Evolutionary conservation across 441 rosid species (phyloP).

Genomic region (Rhodomyrtus psidioides): DNA sequence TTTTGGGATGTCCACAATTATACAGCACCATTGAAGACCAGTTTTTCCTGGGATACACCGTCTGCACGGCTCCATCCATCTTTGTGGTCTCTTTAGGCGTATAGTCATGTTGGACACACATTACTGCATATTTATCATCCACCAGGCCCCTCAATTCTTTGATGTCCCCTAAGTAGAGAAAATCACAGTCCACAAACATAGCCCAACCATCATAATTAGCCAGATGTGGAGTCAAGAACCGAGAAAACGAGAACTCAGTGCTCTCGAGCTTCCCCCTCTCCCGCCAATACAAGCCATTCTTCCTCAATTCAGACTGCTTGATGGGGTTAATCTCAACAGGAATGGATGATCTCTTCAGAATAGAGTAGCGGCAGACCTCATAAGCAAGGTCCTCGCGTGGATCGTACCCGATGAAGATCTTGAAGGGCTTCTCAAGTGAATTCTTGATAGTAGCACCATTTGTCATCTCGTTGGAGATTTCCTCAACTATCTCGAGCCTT

Average conservation of each 20-base stretch:
- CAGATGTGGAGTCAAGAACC: slow-evolving; percentile 81
- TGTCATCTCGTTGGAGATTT: background rate
- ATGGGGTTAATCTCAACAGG: slow-evolving; percentile 77
- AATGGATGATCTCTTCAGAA: slow-evolving; percentile 63
- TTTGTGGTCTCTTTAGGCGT: slow-evolving; percentile 85
- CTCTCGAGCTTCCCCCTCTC: slow-evolving; percentile 76
- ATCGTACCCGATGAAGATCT: slow-evolving; percentile 87
- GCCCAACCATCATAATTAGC: slow-evolving; percentile 91
- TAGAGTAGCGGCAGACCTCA: slow-evolving; percentile 70
- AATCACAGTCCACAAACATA: slow-evolving; percentile 92
- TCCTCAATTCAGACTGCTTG: slow-evolving; percentile 70
- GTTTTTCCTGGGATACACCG: slow-evolving; percentile 93
- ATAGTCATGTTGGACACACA: slow-evolving; percentile 96
- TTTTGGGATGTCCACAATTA: slow-evolving; percentile 89
- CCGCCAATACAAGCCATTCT: slow-evolving; percentile 69
- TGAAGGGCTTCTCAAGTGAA: slow-evolving; percentile 32
- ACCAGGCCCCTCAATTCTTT: slow-evolving; percentile 64
- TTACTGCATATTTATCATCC: slow-evolving; percentile 84
- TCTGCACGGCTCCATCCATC: slow-evolving; percentile 97
- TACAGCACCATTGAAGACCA: slow-evolving; percentile 99
- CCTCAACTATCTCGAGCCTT: background rate
- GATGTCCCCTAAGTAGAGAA: slow-evolving; percentile 76
- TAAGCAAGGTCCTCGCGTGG: slow-evolving; percentile 80
- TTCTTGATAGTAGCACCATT: background rate
- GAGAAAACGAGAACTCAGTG: slow-evolving; percentile 89